Percentiles rank a stretch among this genome's conserved stretches.
phyloP scores from a whole-genome alignment of 1,284 basidiomycete species.

The Meira miltonrushii region DNA sequence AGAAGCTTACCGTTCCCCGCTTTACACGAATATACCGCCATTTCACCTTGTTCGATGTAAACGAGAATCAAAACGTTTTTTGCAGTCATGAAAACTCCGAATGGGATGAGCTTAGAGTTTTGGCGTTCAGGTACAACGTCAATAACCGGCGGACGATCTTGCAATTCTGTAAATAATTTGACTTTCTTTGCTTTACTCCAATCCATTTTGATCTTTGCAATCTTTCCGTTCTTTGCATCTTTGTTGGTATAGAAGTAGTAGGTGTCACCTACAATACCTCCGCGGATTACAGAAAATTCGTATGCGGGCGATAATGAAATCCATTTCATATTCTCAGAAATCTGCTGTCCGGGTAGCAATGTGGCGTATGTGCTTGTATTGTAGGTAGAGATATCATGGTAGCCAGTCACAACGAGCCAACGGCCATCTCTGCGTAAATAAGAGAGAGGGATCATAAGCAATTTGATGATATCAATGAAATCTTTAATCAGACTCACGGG shows the following conservation, averaged over 20 bases:
- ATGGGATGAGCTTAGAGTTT: no score
- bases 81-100: no score
- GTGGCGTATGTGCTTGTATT: constrained; percentile 28
- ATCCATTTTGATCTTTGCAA: constrained; percentile 36
- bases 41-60: no score
- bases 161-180: constrained; percentile 34
- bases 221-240: constrained; percentile 43
- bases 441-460: no score
- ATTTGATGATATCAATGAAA: no score
- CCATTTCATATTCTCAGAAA: constrained; percentile 30
- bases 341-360: no score
- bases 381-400: constrained; percentile 44
- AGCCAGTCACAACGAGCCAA: constrained; percentile 37
- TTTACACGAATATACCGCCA: no score
- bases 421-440: constrained; percentile 33
- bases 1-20: no score
- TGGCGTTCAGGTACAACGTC: no score
- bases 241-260: constrained; percentile 51
- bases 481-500: no score
- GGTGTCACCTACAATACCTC: constrained; percentile 39
- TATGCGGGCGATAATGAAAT: constrained; percentile 41
- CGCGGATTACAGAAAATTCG: constrained; percentile 36
- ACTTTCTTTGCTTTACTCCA: constrained; percentile 20
- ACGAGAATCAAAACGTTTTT: no score
- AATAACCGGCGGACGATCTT: no score